Evolutionary conservation across 2,329 filamentous ascomycete genomes (phyloP).

Genomic region (Sclerotinia trifoliorum): DNA sequence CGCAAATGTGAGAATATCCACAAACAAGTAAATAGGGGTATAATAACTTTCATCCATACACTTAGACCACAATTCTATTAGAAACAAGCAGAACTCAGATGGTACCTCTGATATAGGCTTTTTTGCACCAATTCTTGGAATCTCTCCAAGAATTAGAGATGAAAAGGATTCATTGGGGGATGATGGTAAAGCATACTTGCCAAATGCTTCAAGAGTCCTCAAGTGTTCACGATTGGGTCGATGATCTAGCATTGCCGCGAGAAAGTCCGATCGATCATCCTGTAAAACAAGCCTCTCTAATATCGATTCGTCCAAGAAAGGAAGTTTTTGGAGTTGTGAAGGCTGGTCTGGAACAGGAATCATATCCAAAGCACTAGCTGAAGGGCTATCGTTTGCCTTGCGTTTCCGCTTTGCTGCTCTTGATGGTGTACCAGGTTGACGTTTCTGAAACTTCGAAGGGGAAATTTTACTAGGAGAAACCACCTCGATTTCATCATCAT

Average conservation of each 20-base stretch:
- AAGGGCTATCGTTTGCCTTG: constrained; percentile 62
- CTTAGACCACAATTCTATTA: constrained; percentile 66
- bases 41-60: constrained; percentile 63
- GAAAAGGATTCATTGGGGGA: constrained; percentile 61
- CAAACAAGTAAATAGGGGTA: constrained; percentile 62
- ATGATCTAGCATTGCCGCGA: constrained; percentile 40
- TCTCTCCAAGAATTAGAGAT: constrained; percentile 63
- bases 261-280: constrained; percentile 45
- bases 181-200: constrained; percentile 64
- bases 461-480: constrained; percentile 50
- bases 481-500: constrained; percentile 52
- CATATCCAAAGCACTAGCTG: constrained; percentile 51
- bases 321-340: constrained; percentile 9
- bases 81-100: constrained; percentile 60
- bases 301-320: constrained; percentile 39
- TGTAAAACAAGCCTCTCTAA: constrained; percentile 42
- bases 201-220: constrained; percentile 66
- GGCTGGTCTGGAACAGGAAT: constrained; percentile 30
- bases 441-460: constrained; percentile 45
- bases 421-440: constrained; percentile 54
- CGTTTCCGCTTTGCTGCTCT: constrained; percentile 67
- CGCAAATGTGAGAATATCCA: constrained; percentile 63
- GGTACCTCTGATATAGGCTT: constrained; percentile 53
- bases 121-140: constrained; percentile 57
- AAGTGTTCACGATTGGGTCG: constrained; percentile 48